These are phyloP conservation scores for Cerioporus squamosus DNA, from an alignment of 1,284 basidiomycete species.

Conservation along the genomic window DNA sequence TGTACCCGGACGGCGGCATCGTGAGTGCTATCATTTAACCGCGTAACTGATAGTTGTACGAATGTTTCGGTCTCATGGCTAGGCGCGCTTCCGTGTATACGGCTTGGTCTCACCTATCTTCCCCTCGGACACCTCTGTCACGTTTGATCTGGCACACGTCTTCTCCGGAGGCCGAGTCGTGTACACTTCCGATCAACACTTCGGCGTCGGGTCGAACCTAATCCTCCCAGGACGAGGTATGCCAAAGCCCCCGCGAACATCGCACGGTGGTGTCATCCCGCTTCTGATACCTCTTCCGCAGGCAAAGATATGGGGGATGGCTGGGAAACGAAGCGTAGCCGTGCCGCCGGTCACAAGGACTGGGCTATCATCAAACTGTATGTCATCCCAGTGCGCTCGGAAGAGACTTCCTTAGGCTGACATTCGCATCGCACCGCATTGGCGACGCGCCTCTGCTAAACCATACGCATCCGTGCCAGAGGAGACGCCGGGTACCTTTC, in stretches of 20 bases:
- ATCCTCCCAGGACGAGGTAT: slow-evolving; percentile 87
- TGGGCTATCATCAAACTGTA: slow-evolving; percentile 92
- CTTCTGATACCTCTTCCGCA: slow-evolving; percentile 16
- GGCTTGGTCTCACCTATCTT: slow-evolving; percentile 75
- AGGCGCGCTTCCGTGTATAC: slow-evolving; percentile 90
- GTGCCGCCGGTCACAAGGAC: slow-evolving; percentile 82
- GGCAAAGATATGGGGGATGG: slow-evolving; percentile 95
- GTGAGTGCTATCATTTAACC: slow-evolving; percentile 49
- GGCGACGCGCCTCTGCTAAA: neutral
- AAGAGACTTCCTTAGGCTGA: too few species aligned
- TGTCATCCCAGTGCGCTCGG: slow-evolving; percentile 35
- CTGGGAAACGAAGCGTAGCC: slow-evolving; percentile 96
- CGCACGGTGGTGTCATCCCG: slow-evolving; percentile 9
- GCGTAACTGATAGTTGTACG: too few species aligned
- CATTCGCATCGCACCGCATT: neutral
- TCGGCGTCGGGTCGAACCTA: slow-evolving; percentile 90
- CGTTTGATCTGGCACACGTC: slow-evolving; percentile 89
- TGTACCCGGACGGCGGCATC: slow-evolving; percentile 97
- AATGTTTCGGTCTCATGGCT: neutral
- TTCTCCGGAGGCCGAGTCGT: slow-evolving; percentile 88
- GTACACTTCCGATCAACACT: slow-evolving; percentile 90
- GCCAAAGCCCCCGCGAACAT: slow-evolving; percentile 7
- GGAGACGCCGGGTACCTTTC: slow-evolving; percentile 63
- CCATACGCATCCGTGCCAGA: slow-evolving; percentile 40
- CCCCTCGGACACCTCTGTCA: slow-evolving; percentile 50